Evolutionary conservation across 1,284 basidiomycete species (phyloP).

Genomic region (Papiliotrema nemorosa): DNA sequence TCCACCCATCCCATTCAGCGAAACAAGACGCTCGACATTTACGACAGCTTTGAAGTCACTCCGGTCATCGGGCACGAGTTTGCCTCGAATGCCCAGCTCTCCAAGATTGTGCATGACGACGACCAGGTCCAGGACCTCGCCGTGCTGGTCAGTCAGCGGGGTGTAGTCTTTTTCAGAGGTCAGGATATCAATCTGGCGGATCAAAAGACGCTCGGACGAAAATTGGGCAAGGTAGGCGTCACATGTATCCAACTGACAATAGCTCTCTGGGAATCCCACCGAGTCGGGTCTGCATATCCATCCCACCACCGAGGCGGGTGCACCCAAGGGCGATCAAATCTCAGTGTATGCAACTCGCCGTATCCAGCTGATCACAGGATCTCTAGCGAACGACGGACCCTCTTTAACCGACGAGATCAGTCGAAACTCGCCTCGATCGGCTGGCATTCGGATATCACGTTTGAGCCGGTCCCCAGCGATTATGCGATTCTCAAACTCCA

Average conservation of each 20-base stretch:
- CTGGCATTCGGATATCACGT: constrained; percentile 59
- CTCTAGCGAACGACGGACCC: constrained; percentile 49
- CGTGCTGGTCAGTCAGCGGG: constrained; percentile 57
- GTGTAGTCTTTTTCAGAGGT: constrained; percentile 65
- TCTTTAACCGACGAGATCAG: constrained; percentile 6
- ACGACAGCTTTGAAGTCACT: constrained; percentile 1
- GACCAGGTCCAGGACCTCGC: constrained; percentile 1
- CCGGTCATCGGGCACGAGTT: constrained; percentile 6
- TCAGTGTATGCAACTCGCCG: constrained; percentile 33
- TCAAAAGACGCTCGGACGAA: constrained; percentile 52
- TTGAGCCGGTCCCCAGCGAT: constrained; percentile 63
- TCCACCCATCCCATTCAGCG: constrained; percentile 2
- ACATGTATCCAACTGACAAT: not conserved
- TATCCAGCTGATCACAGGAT: constrained; percentile 29
- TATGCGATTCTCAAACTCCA: constrained; percentile 54
- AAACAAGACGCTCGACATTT: constrained; percentile 7
- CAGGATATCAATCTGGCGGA: constrained; percentile 54
- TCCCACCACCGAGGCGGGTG: constrained; percentile 58
- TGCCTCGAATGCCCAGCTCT: not conserved
- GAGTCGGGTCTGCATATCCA: constrained; percentile 60
- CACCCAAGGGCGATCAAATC: constrained; percentile 53
- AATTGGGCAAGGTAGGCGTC: constrained; percentile 52
- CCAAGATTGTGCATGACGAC: not conserved
- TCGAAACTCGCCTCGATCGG: not conserved
- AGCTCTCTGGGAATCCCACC: constrained; percentile 57